Evolutionary conservation across 2,329 filamentous ascomycete species (phyloP), one percentile per base, ranked within the genome.

Genomic region (Teratosphaeria pseudoeucalypti): DNA sequence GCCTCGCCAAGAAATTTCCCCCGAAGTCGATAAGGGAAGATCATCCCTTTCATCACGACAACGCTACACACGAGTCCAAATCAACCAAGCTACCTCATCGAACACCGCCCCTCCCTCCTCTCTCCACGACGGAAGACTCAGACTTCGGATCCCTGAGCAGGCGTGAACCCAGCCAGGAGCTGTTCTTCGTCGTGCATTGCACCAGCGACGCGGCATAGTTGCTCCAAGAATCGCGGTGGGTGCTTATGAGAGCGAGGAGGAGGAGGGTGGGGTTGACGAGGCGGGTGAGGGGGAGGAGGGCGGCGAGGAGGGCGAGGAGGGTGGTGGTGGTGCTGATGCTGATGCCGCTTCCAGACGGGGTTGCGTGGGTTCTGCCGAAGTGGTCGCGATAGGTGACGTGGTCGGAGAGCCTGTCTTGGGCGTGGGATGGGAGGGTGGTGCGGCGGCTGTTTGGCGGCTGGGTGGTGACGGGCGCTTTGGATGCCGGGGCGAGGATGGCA

Each of bases 331-430:
- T 7, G 29, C 7, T 32, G 27, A 29, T 29, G 29, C 29, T 32
- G 29, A 5, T 7, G 29, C 29, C 7, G 7, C 29, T 32, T 32
- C 5, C 2, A 7, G 29, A 32, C 29, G 7, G 4, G 29, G 5
- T 5, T 3, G 29, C 29, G 7, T 7, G 4, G 32, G 26, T 19
- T 62, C 62, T 66, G 53, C 67, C 66, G 56, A 67, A 66, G 60
- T 68, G 67, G 56, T 68, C 66, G 37, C 64, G 60, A 60, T 62
- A 63, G 56, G 61, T 60, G 26, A 63, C 54, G 52, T 64, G 63
- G 53, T 66, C 61, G 19, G 52, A 52, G 9, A 62, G 61, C 32
- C 60, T 58, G 43, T 57, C 58, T 55, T 63, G 47, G 9, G 57
- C 32, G 29, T 58, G 9, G 11, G 19, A 37, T 5, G 29, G 57